A percentile compares a stretch with the other conserved stretches of the same genome.
phyloP scores from a whole-genome alignment of 768 basidiomycete species.

The Hypsizygus marmoreus region DNA sequence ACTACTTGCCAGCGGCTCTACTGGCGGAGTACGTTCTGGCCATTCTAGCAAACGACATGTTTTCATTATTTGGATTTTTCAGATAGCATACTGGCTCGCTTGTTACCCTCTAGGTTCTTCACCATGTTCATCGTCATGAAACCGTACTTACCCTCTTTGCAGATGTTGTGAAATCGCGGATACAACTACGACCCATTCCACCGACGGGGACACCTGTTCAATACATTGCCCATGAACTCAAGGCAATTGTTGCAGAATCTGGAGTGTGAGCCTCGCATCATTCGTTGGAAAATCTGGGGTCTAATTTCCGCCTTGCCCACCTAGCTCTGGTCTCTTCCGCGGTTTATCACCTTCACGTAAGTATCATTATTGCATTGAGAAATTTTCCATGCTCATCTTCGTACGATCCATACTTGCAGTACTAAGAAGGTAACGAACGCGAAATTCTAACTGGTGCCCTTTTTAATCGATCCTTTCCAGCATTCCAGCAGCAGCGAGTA shows the following conservation, averaged over 20 bases:
- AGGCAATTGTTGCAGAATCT: constrained; percentile 64
- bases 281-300: background rate
- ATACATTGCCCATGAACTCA: constrained; percentile 78
- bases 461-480: constrained; percentile 36
- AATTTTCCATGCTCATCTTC: too few relatives aligned
- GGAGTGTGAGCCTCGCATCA: constrained; percentile 57
- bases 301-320: background rate
- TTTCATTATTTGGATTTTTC: background rate
- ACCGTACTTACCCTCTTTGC: background rate
- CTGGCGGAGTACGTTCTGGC: constrained; percentile 65
- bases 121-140: background rate
- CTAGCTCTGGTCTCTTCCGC: constrained; percentile 65
- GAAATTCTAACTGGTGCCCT: background rate
- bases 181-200: constrained; percentile 78
- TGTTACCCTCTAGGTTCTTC: constrained; percentile 81
- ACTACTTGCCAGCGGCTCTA: constrained; percentile 78
- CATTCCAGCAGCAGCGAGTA: constrained; percentile 89
- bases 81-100: constrained; percentile 92
- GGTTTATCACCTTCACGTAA: constrained; percentile 77
- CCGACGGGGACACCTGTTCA: constrained; percentile 71
- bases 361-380: constrained; percentile 26
- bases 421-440: constrained; percentile 53
- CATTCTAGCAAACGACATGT: background rate
- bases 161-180: constrained; percentile 92
- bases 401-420: constrained; percentile 42